Base-by-base conservation (phyloP, 1,284 basidiomycete genomes). In the Cryptococcus sp. region DNA sequence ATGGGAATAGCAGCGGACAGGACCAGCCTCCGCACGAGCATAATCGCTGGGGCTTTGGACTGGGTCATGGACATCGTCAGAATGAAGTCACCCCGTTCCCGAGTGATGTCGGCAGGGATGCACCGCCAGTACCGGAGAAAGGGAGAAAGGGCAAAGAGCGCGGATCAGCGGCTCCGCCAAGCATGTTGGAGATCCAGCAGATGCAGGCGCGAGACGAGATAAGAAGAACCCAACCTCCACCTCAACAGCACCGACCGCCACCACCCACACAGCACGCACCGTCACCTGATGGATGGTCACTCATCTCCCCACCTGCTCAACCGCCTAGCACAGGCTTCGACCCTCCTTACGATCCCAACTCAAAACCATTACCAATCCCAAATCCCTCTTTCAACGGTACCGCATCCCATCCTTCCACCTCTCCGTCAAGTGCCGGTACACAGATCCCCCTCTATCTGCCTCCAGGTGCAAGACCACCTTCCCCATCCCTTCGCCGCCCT, bases 41-140 rank as follows among this genome's bases (percentile, higher is more conserved):
- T 35, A 35, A 35, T 35, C 60, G 57, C 23, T 61, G 62, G 58
- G 55, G 54, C 15, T 57, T 63, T 35, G 58, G 58, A 17, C 25
- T 13, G 5, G 47, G 49, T 5, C 55, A 60, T 41, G 30, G 30
- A 35, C 30, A 35, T 35, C 30, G 30, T 35, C 54, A 60, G 19
- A 35, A 46, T 15, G 57, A 63, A 53, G 70, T 76, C 8, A 74
- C 75, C 11, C 73, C 73, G 1, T 75, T 74, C 59, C 75, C 73
- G 0, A 52, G 70, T 5, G 71, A 73, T 55, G 57, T 62, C 10
- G 69, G 70, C 1, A 53, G 61, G 51, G 60, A 55, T 50, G 30
- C 27, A 45, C 50, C 30, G n/a, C 47, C 55, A 17, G 40, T 51
- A 8, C 41, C 52, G 42, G 42, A 50, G 25, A 41, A 30, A 35